These are phyloP conservation scores for Mallotus repandus DNA, from an alignment of 441 rosid genomes.

Conservation along the genomic window DNA sequence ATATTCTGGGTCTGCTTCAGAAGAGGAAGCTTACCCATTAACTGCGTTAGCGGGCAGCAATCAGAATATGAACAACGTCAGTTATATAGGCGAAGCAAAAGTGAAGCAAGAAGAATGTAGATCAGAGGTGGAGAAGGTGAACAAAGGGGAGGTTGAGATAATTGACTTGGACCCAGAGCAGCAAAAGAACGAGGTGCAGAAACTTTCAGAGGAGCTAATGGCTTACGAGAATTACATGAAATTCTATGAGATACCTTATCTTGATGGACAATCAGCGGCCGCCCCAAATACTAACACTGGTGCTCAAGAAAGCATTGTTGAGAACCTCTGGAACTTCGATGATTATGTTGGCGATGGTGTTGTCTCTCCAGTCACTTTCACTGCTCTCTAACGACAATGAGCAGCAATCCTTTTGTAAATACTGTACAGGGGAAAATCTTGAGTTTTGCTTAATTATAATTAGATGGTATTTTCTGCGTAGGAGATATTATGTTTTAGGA, in stretches of 20 bases:
- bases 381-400: too few relatives aligned
- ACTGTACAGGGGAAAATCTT: neutral
- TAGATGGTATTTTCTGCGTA: too few relatives aligned
- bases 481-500: neutral
- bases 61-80: neutral
- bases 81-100: slow-evolving; percentile 9
- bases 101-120: slow-evolving; percentile 19
- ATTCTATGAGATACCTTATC: slow-evolving; percentile 66
- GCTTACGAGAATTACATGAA: slow-evolving; percentile 71
- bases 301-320: slow-evolving; percentile 51
- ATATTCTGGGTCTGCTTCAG: neutral
- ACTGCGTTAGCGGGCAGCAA: neutral
- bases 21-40: slow-evolving; percentile 1
- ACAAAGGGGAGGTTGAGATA: slow-evolving; percentile 10
- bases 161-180: slow-evolving; percentile 26
- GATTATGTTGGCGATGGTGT: slow-evolving; percentile 22
- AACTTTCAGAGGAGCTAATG: slow-evolving; percentile 63
- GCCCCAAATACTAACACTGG: slow-evolving; percentile 23
- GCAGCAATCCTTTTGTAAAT: too few relatives aligned
- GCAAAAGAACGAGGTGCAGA: slow-evolving; percentile 45
- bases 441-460: too few relatives aligned
- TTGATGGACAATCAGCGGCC: slow-evolving; percentile 49
- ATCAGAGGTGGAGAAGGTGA: slow-evolving; percentile 17
- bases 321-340: slow-evolving; percentile 54
- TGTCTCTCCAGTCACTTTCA: neutral